Percentiles rank a stretch among this genome's conserved stretches.
Conservation (phyloP, 768 basidiomycete species). For the Rubroboletus satanas region DNA sequence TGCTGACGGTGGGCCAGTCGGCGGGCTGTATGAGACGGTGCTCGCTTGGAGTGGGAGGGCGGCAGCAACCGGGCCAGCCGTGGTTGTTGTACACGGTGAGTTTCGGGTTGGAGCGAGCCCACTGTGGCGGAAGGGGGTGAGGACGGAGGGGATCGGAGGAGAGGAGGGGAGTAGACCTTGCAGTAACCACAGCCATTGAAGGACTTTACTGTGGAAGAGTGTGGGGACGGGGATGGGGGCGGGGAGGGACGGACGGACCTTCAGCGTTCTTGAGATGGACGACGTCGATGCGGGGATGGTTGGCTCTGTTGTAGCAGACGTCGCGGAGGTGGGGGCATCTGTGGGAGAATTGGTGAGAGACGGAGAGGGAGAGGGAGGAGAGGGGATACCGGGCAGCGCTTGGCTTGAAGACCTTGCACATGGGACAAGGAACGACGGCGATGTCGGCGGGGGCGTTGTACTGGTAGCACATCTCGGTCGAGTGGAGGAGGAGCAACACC, state of each 20-base stretch:
- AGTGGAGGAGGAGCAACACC: constrained; percentile 22
- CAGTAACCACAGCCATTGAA: constrained; percentile 89
- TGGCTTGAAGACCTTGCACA: constrained; percentile 80
- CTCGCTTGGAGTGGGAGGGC: constrained; percentile 61
- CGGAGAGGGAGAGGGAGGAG: constrained; percentile 7
- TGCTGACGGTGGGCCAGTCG: constrained; percentile 79
- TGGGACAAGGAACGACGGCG: constrained; percentile 65
- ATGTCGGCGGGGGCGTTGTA: constrained; percentile 65
- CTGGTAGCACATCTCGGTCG: constrained; percentile 61
- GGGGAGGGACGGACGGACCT: constrained; percentile 44
- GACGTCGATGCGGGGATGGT: constrained; percentile 75
- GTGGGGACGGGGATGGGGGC: constrained; percentile 12
- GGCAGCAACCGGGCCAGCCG: constrained; percentile 89
- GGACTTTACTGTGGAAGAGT: constrained; percentile 52
- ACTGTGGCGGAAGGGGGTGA: constrained; percentile 43
- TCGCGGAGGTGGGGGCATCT: constrained; percentile 79
- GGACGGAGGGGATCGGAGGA: constrained; percentile 20
- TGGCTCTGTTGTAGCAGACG: constrained; percentile 67
- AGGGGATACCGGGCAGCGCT: constrained; percentile 48
- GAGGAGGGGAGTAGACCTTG: constrained; percentile 53
- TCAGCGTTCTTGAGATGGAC: constrained; percentile 84
- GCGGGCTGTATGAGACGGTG: constrained; percentile 60
- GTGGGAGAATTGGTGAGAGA: constrained; percentile 21
- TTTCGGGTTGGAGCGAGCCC: constrained; percentile 64
- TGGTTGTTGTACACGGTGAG: constrained; percentile 59